A percentile compares a stretch with the other conserved stretches of the same genome.
phyloP scores from a whole-genome alignment of 306 rosid species.

The Vigna mungo region DNA sequence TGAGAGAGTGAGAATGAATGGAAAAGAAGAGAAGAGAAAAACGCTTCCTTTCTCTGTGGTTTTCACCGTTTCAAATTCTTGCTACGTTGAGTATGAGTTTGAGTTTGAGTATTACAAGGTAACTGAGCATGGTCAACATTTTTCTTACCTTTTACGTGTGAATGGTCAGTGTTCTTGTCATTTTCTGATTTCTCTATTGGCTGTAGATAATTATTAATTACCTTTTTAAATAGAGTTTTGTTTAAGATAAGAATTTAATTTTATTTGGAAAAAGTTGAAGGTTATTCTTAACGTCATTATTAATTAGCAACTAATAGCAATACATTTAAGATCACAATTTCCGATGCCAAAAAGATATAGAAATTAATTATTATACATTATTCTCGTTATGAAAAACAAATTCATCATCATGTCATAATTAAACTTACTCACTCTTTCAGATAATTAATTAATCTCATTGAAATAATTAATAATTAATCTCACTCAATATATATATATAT shows the following conservation, averaged over 20 bases:
- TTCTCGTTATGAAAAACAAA: neutral
- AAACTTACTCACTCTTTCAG: no score
- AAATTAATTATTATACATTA: neutral
- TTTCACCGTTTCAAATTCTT: neutral
- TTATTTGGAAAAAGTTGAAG: neutral
- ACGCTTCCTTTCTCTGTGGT: neutral
- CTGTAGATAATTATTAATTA: neutral
- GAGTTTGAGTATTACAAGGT: neutral
- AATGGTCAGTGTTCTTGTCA: neutral
- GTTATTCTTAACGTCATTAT: neutral
- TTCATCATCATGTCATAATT: neutral
- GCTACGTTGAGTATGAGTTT: slow-evolving; percentile 13
- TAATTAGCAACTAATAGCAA: neutral
- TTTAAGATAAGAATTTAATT: neutral
- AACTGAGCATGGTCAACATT: neutral
- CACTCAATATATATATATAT: no score
- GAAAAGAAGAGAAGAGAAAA: neutral
- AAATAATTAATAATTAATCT: no score
- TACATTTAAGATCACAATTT: neutral
- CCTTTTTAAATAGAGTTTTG: neutral
- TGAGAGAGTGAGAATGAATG: neutral
- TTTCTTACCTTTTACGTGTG: neutral
- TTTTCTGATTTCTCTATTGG: neutral
- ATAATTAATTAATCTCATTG: no score
- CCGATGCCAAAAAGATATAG: neutral